A percentile compares a stretch with the other conserved stretches of the same genome.
phyloP scores from a whole-genome alignment of 139 green algal species.

The Tetradesmus obliquus region DNA sequence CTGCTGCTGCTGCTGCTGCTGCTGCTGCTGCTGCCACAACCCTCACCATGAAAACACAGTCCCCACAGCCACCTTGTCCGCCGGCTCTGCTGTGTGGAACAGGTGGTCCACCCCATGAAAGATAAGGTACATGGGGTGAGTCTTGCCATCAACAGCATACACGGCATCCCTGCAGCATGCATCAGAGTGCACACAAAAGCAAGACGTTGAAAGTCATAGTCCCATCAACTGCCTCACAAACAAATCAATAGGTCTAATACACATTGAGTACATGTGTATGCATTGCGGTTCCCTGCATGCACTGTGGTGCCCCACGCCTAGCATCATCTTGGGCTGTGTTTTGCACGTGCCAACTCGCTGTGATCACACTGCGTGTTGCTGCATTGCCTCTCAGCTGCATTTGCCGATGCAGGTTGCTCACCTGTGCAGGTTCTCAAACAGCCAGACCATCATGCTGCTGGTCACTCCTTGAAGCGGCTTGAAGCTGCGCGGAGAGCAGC shows the following conservation, averaged over 20 bases:
- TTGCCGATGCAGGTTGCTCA: too few relatives aligned
- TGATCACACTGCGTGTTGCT: too few relatives aligned
- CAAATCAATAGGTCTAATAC: neutral
- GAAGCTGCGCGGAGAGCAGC: neutral
- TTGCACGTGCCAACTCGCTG: too few relatives aligned
- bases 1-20: neutral
- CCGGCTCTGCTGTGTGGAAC: neutral
- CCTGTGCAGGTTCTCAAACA: constrained; percentile 12
- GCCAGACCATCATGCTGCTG: constrained; percentile 21
- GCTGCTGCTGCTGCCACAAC: neutral
- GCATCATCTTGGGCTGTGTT: too few relatives aligned
- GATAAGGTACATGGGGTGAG: neutral
- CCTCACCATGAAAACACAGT: neutral
- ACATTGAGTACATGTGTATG: too few relatives aligned
- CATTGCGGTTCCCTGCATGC: too few relatives aligned
- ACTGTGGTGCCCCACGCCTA: too few relatives aligned
- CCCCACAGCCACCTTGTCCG: neutral
- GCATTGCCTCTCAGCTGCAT: too few relatives aligned
- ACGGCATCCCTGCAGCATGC: neutral
- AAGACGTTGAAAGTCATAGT: too few relatives aligned
- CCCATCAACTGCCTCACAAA: neutral
- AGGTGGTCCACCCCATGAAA: constrained; percentile 1
- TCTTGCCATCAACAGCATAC: neutral
- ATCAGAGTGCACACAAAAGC: neutral
- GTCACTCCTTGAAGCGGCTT: neutral